Base-by-base conservation (phyloP, 441 rosid species). In the Jatropha podagrica region DNA sequence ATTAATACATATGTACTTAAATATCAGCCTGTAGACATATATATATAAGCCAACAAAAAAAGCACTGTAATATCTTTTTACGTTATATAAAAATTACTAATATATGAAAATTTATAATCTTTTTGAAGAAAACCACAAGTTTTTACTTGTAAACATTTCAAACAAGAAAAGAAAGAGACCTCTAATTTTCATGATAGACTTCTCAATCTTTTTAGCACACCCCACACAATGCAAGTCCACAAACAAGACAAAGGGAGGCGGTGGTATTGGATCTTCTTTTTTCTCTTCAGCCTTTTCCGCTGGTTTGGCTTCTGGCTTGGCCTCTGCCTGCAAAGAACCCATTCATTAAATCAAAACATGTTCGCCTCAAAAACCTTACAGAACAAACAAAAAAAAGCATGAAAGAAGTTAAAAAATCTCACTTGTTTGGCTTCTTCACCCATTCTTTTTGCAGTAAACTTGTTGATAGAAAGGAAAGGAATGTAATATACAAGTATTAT, bases 161-260 rank as follows among this genome's bases (percentile, higher is more conserved):
- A 32, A 32, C 32, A 52, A 52, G 5, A 52, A 52, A 52, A 5
- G n/a, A 52, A 32, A 2, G 56, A 52, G 9, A 94, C 97, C 99
- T 89, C 85, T 86, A 52, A 92, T 90, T 74, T 84, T 91, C 88
- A 84, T 80, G 71, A 95, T 87, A 74, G 92, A 88, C 77, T 80
- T 90, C 81, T 92, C 87, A 54, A 93, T 90, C 84, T 93, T 93
- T 84, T 93, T 91, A 66, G 97, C 92, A 49, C 99, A 95, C 54
- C 99, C 99, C 13, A 81, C 91, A 76, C 99, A 95, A 81, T 93
- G 99, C 87, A 95, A 83, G 83, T 95, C 95, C 72, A 93, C 90
- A 49, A 59, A 87, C 79, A 95, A 80, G 51, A 93, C 85, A 56
- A 88, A 81, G 1, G 97, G 97, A 66, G 93, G 81, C 7, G 92